Percentiles rank a stretch among this genome's conserved stretches.
Evolutionary conservation across 768 basidiomycete genomes (phyloP).

Genomic region (Panus rudis): DNA sequence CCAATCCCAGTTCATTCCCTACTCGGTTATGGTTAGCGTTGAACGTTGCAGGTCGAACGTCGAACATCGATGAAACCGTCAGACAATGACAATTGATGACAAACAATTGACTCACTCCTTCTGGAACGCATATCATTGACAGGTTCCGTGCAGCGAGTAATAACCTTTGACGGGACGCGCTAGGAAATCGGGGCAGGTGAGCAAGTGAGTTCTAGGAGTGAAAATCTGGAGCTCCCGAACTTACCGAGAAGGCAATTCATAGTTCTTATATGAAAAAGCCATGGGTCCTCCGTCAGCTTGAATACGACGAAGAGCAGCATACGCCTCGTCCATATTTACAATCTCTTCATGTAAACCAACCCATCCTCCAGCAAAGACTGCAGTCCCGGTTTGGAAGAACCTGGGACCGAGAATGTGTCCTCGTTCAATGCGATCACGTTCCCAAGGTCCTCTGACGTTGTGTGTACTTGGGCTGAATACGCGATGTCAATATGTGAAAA

Average conservation of each 20-base stretch:
- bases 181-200: slow-evolving; percentile 15
- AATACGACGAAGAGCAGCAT: slow-evolving; percentile 58
- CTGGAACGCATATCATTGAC: slow-evolving; percentile 66
- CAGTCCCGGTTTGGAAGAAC: slow-evolving; percentile 62
- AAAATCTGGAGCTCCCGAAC: neutral
- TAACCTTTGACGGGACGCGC: slow-evolving; percentile 63
- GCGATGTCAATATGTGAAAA: neutral
- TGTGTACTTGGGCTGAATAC: slow-evolving; percentile 51
- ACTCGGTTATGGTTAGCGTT: no score
- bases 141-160: slow-evolving; percentile 54
- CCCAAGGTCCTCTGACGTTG: slow-evolving; percentile 54
- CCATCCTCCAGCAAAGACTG: slow-evolving; percentile 50
- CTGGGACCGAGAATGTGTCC: slow-evolving; percentile 65
- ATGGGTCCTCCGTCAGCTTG: slow-evolving; percentile 67
- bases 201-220: neutral
- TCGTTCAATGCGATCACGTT: slow-evolving; percentile 61
- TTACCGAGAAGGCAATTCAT: slow-evolving; percentile 61
- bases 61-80: no score
- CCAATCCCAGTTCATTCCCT: slow-evolving; percentile 78
- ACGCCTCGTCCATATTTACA: slow-evolving; percentile 52
- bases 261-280: slow-evolving; percentile 74
- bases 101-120: slow-evolving; percentile 49
- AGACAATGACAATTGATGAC: no score
- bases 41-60: no score
- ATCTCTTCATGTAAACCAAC: slow-evolving; percentile 53